Evolutionary conservation across 169 alveolate species (phyloP).

Genomic region (Cryptosporidium ryanae): DNA sequence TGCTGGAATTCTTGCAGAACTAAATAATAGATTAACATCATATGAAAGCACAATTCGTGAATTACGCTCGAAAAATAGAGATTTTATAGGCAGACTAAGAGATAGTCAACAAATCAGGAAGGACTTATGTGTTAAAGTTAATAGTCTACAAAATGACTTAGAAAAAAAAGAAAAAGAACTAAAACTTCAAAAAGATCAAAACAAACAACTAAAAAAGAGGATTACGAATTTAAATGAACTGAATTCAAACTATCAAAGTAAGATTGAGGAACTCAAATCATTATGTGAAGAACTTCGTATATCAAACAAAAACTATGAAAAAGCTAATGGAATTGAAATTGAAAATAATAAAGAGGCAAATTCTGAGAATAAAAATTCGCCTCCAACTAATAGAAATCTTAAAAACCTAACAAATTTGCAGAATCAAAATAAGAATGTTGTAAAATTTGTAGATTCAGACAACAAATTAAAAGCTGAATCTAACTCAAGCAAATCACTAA

Average conservation of each 20-base stretch:
- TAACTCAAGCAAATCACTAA: slow-evolving; percentile 29
- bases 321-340: neutral
- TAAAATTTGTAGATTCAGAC: slow-evolving; percentile 3
- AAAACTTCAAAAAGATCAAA: slow-evolving; percentile 53
- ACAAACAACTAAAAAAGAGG: slow-evolving; percentile 68
- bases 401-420: slow-evolving; percentile 2
- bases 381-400: neutral
- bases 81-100: slow-evolving; percentile 48
- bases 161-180: slow-evolving; percentile 67
- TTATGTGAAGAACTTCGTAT: slow-evolving; percentile 29
- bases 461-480: neutral
- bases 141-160: slow-evolving; percentile 57
- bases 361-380: slow-evolving; percentile 15
- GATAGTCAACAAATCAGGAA: slow-evolving; percentile 73
- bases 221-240: slow-evolving; percentile 49
- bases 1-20: slow-evolving; percentile 73
- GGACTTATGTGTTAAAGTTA: slow-evolving; percentile 61
- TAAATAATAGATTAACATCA: slow-evolving; percentile 69
- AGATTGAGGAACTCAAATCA: slow-evolving; percentile 49
- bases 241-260: slow-evolving; percentile 58
- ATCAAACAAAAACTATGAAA: slow-evolving; percentile 5
- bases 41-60: slow-evolving; percentile 74
- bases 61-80: slow-evolving; percentile 52
- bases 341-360: neutral
- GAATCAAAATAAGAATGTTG: neutral